Base-by-base conservation (phyloP, 2,329 filamentous ascomycete species). In the Fonsecaea erecta region DNA sequence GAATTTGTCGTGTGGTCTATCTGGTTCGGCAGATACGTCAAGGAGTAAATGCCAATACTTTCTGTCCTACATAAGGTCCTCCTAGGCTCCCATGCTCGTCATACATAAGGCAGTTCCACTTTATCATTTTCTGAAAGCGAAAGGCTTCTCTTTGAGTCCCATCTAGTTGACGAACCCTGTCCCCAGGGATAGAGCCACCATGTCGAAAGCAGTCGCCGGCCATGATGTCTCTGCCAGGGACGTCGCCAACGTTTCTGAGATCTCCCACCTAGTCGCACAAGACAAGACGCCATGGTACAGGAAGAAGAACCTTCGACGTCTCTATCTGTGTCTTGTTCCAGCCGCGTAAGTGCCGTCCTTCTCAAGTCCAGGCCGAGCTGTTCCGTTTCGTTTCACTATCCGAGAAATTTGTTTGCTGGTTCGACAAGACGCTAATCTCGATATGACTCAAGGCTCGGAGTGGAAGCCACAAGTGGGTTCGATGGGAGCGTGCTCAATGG, bases 271-370 rank as follows among this genome's bases (percentile, higher is more conserved):
- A n/a, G 53, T 68, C 14, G 37, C 43, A 34, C 56, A 68, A 51
- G 81, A 83, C 64, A 74, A 73, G 28, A 77, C 77, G 32, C 75
- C 76, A 61, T 87, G 84, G 84, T 87, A 82, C 76, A 81, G 78
- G 71, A 88, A 88, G 74, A 84, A 83, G 1, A 87, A 88, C 69
- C 77, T 88, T 40, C 79, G 85, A 56, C 72, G 71, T 11, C 77
- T 88, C 34, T 88, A 88, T 71, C 72, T 87, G 5, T 75, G 84
- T 66, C 79, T 88, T 53, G 84, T 88, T 62, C 84, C 84, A 24
- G 84, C 84, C 46, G 86, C 84, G 57, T 60, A 52, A 60, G 57
- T 60, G 28, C 21, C 3, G 26, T 32, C 30, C 16, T n/a, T 21
- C n/a, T 48, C 6, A 18, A 12, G n/a, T 58, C 37, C 11, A 32